Evolutionary conservation across 1,139 yeast species (phyloP).

Genomic region (Kodamaea ohmeri): DNA sequence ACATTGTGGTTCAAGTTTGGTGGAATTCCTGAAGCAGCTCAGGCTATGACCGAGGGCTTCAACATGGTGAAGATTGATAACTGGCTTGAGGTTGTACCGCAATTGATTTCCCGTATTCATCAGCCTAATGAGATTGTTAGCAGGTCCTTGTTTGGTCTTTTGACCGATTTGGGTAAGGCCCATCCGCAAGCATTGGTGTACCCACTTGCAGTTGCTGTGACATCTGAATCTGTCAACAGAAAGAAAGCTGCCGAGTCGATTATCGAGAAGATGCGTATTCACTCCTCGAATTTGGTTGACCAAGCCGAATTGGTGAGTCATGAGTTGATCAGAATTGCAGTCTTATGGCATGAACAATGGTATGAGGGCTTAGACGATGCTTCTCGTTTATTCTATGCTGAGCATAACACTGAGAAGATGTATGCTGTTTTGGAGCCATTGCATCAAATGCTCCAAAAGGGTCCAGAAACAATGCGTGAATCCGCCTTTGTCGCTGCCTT

Average conservation of each 20-base stretch:
- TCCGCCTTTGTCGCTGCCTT: constrained; percentile 90
- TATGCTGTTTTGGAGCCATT: constrained; percentile 86
- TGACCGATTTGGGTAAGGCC: constrained; percentile 87
- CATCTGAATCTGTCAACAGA: constrained; percentile 85
- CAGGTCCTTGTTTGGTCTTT: constrained; percentile 70
- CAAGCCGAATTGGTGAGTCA: constrained; percentile 94
- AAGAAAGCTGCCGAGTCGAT: constrained; percentile 90
- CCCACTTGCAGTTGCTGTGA: constrained; percentile 94
- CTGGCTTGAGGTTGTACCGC: constrained; percentile 96
- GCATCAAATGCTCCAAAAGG: constrained; percentile 76
- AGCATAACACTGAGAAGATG: constrained; percentile 93
- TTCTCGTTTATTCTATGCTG: constrained; percentile 88
- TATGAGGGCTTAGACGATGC: constrained; percentile 98
- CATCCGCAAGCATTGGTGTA: constrained; percentile 97
- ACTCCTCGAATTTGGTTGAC: constrained; percentile 79
- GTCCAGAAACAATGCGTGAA: constrained; percentile 92
- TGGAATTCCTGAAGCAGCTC: constrained; percentile 86
- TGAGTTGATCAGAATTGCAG: constrained; percentile 92
- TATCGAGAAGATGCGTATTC: constrained; percentile 87
- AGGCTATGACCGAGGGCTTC: constrained; percentile 89
- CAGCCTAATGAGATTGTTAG: constrained; percentile 90
- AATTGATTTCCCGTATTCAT: constrained; percentile 91
- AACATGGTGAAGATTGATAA: constrained; percentile 85
- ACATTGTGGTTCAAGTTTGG: constrained; percentile 97
- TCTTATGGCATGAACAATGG: constrained; percentile 98